Evolutionary conservation across 169 alveolate genomes (phyloP).

Genomic region (Plasmodium vivax): DNA sequence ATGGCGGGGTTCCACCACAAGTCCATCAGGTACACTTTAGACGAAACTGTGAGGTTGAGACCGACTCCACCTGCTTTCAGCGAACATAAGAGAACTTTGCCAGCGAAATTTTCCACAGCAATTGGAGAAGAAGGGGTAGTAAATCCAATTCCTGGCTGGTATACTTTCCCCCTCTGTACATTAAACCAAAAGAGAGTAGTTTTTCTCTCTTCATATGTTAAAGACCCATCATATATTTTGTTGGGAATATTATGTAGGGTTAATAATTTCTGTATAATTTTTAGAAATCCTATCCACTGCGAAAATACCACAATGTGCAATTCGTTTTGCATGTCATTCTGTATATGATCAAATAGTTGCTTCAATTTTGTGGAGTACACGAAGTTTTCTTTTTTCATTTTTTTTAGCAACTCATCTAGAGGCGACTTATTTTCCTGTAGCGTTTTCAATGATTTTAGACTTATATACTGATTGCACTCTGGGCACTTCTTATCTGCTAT

Average conservation of each 20-base stretch:
- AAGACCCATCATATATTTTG: constrained; percentile 65
- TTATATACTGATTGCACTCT: constrained; percentile 44
- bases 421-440: constrained; percentile 66
- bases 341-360: constrained; percentile 58
- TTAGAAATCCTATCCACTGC: constrained; percentile 74
- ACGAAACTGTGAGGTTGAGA: constrained; percentile 86
- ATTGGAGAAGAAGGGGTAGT: neutral
- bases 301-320: constrained; percentile 74
- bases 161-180: constrained; percentile 57
- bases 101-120: constrained; percentile 73
- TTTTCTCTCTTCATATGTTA: constrained; percentile 60
- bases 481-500: constrained; percentile 70
- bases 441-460: constrained; percentile 63
- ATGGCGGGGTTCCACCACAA: constrained; percentile 95
- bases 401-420: constrained; percentile 47
- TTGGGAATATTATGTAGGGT: constrained; percentile 57
- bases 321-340: constrained; percentile 65
- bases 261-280: constrained; percentile 64
- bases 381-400: constrained; percentile 69
- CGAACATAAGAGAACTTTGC: constrained; percentile 84
- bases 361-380: constrained; percentile 69
- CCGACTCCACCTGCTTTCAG: constrained; percentile 93
- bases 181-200: constrained; percentile 63
- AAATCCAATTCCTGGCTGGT: constrained; percentile 68
- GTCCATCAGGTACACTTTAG: constrained; percentile 87